Evolutionary conservation across 257 asterid genomes (phyloP), one percentile per base, ranked within the genome.

Genomic region (Anisodus acutangulus): DNA sequence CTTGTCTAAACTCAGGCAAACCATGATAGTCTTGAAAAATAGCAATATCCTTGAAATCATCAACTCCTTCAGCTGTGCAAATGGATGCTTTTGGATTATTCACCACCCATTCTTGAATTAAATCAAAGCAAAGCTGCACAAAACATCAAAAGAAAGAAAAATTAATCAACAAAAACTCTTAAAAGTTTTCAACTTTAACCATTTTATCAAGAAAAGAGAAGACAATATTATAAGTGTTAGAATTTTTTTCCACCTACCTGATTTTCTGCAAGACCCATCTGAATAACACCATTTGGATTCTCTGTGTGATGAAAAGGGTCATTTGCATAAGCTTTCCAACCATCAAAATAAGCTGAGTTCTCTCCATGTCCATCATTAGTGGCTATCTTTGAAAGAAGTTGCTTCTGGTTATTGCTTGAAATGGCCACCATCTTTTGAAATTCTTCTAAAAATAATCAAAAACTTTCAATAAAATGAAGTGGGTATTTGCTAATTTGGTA

Each of bases 21-120:
- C 98, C 98, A 85, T 92, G 94, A 83, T 92, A 92, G 31, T 93
- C 97, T 80, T 93, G 97, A 87, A 54, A 93, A 81, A 90, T 86
- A 22, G 95, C 97, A 74, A 89, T 88, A n/a, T 93, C 94, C 78
- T 87, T 90, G 88, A 93, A 93, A 12, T 84, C 89, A 17, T 81
- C 37, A 8, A 88, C 87, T 49, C 97, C 97, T 84, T 91, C 88
- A 41, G 86, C 51, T 1, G 93, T 93, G 87, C 97, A 93, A 55
- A 93, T 91, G 58, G 97, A 93, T 19, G 95, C 91, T 64, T 85
- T 87, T 10, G 91, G 97, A 80, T 93, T 91, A 78, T 86, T 85
- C 37, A 53, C 16, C 45, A 91, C 88, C 97, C 97, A 93, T 15
- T 93, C 93, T 87, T 87, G 82, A 12, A 91, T 89, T 79, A 93